phyloP scores from a whole-genome alignment of 208 protist genomes.

The Leishmania martiniquensis region DNA sequence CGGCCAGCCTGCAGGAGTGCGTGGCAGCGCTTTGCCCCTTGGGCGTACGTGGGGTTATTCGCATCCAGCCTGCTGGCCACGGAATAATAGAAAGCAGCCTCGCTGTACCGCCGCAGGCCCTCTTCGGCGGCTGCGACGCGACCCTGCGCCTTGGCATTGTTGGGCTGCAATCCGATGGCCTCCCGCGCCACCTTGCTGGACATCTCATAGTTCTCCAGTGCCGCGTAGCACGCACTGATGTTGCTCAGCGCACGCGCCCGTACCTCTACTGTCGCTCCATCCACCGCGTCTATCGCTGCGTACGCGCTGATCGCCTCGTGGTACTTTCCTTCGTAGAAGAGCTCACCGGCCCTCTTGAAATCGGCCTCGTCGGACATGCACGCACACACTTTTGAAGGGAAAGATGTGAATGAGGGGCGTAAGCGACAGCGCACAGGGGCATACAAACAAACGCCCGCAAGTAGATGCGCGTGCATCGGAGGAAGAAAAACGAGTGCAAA shows the following conservation, averaged over 20 bases:
- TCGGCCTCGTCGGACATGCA: conserved; percentile 51
- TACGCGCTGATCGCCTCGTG: conserved; percentile 62
- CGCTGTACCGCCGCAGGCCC: conserved; percentile 71
- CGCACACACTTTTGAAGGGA: not conserved
- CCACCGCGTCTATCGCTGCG: conserved; percentile 32
- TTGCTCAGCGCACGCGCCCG: conserved; percentile 77
- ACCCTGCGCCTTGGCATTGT: conserved; percentile 59
- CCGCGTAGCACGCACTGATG: conserved; percentile 80
- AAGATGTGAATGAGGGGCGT: not conserved
- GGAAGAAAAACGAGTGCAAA: not conserved
- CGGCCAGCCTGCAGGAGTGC: conserved; percentile 43
- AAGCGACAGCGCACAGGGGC: not conserved
- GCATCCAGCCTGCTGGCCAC: conserved; percentile 43
- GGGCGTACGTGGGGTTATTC: conserved; percentile 32
- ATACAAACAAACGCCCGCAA: not conserved
- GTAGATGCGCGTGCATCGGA: not conserved
- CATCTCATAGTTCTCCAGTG: conserved; percentile 53
- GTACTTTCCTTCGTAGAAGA: conserved; percentile 55
- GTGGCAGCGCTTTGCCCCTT: conserved; percentile 40
- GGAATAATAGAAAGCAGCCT: conserved; percentile 44
- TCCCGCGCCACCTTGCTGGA: conserved; percentile 55
- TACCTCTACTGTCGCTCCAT: conserved; percentile 21
- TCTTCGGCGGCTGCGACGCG: conserved; percentile 76
- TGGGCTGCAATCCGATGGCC: conserved; percentile 50
- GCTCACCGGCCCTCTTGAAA: conserved; percentile 53